These are phyloP conservation scores for Amphirosellinia nigrospora DNA, from an alignment of 495 filamentous ascomycete species.

Conservation along the genomic window DNA sequence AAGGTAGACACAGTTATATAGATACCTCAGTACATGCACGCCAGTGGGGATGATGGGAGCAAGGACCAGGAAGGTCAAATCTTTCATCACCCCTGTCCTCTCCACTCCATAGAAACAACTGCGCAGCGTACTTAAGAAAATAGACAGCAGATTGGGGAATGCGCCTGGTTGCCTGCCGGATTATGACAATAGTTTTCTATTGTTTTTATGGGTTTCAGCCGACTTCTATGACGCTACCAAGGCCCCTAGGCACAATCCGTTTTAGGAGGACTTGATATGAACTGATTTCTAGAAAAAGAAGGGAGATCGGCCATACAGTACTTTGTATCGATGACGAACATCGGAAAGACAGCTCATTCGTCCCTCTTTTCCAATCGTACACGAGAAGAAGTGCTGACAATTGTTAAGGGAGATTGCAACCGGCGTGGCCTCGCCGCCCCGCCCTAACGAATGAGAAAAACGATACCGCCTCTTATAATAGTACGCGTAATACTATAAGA, in stretches of 20 bases:
- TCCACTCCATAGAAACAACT: slow-evolving; percentile 8
- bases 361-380: neutral
- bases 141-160: neutral
- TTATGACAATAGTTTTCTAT: neutral
- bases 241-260: neutral
- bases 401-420: slow-evolving; percentile 11
- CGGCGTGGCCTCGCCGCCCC: neutral
- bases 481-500: slow-evolving; percentile 8
- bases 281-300: neutral
- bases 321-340: slow-evolving; percentile 3
- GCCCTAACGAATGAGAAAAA: slow-evolving; percentile 6
- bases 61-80: slow-evolving; percentile 19
- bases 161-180: slow-evolving; percentile 13
- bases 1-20: neutral
- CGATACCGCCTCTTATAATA: neutral
- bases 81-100: slow-evolving; percentile 16
- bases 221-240: neutral
- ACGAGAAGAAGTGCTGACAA: slow-evolving; percentile 7
- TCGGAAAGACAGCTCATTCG: neutral
- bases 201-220: neutral
- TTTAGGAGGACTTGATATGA: neutral
- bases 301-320: neutral
- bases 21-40: slow-evolving; percentile 9
- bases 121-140: neutral
- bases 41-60: slow-evolving; percentile 11